Percentiles rank a stretch among this genome's conserved stretches.
phyloP scores from a whole-genome alignment of 176 grass and related monocot species.

The Aegilops sharonensis region DNA sequence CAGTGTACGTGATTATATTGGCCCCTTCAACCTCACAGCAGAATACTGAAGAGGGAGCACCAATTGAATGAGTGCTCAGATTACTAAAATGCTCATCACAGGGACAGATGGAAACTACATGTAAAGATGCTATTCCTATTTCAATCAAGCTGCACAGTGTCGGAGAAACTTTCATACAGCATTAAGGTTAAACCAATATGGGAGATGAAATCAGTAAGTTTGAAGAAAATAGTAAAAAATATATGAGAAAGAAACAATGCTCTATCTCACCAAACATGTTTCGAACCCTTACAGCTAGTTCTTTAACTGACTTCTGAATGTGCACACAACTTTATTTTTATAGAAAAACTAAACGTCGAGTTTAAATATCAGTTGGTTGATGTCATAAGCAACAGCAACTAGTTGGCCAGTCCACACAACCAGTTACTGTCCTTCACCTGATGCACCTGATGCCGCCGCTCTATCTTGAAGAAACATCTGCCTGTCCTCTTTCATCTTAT shows the following conservation, averaged over 20 bases:
- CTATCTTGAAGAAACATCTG: conserved; percentile 36
- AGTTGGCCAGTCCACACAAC: neutral
- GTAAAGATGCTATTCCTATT: neutral
- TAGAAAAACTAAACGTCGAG: neutral
- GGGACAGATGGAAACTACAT: conserved; percentile 12
- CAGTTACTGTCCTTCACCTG: conserved; percentile 13
- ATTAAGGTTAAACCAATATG: neutral
- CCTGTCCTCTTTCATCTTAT: conserved; percentile 73
- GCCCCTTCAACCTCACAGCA: conserved; percentile 49
- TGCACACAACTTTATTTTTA: conserved; percentile 10
- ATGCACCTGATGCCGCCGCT: conserved; percentile 21
- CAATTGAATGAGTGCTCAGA: conserved; percentile 39
- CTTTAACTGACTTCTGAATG: conserved; percentile 9
- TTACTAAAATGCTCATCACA: conserved; percentile 66
- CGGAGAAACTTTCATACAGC: neutral
- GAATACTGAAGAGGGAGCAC: conserved; percentile 40
- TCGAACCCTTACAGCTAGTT: neutral
- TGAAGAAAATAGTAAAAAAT: neutral
- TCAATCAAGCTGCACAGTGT: neutral
- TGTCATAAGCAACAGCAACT: neutral
- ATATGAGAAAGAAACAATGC: neutral
- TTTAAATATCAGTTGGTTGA: neutral
- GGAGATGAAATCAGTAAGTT: neutral
- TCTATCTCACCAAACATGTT: neutral
- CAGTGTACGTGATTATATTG: conserved; percentile 17